Percentiles rank a stretch among this genome's conserved stretches.
phyloP scores from a whole-genome alignment of 176 grass and related monocot genomes.

The Juncus inflexus region DNA sequence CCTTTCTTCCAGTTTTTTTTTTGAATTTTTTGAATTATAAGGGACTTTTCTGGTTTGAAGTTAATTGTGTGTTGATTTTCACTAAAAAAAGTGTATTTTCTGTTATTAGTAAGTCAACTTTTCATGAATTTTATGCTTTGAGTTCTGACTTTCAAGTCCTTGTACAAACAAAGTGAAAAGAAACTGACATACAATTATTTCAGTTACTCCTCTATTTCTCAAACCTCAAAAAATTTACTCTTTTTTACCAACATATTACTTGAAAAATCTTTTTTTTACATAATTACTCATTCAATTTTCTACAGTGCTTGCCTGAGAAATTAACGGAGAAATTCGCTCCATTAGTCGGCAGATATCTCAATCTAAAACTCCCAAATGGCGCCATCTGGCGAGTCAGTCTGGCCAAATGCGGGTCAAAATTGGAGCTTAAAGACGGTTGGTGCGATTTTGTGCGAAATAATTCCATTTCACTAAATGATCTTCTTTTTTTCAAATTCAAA shows the following conservation, averaged over 20 bases:
- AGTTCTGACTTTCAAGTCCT: neutral
- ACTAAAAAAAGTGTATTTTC: neutral
- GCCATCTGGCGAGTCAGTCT: slow-evolving; percentile 13
- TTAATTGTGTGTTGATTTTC: neutral
- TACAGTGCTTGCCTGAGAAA: slow-evolving; percentile 16
- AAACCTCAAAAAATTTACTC: neutral
- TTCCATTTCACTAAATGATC: slow-evolving; percentile 4
- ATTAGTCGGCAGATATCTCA: neutral
- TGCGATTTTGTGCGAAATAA: slow-evolving; percentile 9
- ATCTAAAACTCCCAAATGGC: slow-evolving; percentile 15
- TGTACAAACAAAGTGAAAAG: neutral
- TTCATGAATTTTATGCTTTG: neutral
- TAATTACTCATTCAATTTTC: neutral
- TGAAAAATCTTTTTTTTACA: neutral
- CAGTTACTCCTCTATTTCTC: neutral
- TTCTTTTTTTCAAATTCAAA: slow-evolving; percentile 23
- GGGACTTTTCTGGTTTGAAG: neutral
- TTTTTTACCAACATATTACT: neutral
- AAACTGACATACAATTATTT: neutral
- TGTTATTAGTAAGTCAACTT: neutral
- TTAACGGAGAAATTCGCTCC: neutral
- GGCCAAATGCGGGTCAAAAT: neutral
- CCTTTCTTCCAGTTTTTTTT: too few relatives aligned
- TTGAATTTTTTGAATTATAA: too few relatives aligned
- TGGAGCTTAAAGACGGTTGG: slow-evolving; percentile 15